These are phyloP conservation scores for Taiwanofungus camphoratus DNA, from an alignment of 1,284 basidiomycete genomes.

Conservation along the genomic window DNA sequence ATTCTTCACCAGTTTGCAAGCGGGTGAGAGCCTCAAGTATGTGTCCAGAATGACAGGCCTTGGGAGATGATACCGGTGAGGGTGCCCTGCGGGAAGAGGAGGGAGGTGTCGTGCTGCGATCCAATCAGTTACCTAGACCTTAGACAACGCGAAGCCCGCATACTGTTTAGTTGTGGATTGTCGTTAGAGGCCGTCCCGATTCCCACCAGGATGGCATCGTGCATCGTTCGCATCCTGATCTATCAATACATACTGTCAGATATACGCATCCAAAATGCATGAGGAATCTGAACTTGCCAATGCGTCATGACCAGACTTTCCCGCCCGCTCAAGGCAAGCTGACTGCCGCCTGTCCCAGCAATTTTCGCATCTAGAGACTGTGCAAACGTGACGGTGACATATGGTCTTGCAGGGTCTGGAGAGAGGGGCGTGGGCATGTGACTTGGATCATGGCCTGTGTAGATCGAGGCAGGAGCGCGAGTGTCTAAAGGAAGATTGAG, in stretches of 20 bases:
- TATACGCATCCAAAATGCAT: not conserved
- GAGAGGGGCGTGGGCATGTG: conserved; percentile 13
- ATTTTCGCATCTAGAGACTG: conserved; percentile 95
- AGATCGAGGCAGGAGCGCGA: conserved; percentile 15
- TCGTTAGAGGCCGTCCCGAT: conserved; percentile 89
- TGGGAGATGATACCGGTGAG: conserved; percentile 48
- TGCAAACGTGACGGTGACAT: conserved; percentile 88
- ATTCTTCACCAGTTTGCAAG: conserved; percentile 75
- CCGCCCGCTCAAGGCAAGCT: conserved; percentile 78
- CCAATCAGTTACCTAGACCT: conserved; percentile 1
- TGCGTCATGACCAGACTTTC: conserved; percentile 97
- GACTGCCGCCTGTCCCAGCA: conserved; percentile 67
- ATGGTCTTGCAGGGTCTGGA: conserved; percentile 33
- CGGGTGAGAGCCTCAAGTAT: conserved; percentile 56
- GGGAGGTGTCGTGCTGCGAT: conserved; percentile 53
- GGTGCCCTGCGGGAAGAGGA: conserved; percentile 29
- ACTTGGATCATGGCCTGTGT: conserved; percentile 11
- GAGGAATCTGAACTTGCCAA: conserved; percentile 54
- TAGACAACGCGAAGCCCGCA: conserved; percentile 20
- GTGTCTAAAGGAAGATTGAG: conserved; percentile 9
- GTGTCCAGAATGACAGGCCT: conserved; percentile 85
- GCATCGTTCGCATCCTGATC: conserved; percentile 77
- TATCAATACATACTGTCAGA: not conserved
- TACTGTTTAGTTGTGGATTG: conserved; percentile 90
- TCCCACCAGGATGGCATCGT: conserved; percentile 91